These are phyloP conservation scores for Nannochloris sp. DNA, from an alignment of 139 green algal genomes.

Conservation along the genomic window DNA sequence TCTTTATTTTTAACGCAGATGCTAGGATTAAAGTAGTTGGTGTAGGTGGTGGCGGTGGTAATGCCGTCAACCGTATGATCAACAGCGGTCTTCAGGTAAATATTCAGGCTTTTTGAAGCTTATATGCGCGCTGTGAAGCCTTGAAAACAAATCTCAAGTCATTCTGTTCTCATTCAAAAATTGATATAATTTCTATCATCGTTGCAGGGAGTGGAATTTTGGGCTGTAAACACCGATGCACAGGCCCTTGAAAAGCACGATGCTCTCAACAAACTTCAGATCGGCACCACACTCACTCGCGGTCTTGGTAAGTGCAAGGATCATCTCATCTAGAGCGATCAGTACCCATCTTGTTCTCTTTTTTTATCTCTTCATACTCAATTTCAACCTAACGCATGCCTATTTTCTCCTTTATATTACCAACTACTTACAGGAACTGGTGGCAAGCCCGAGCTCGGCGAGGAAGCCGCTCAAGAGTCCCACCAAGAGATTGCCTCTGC, in stretches of 20 bases:
- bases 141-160: too few species aligned
- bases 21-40: slow-evolving; percentile 90
- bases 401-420: not conserved
- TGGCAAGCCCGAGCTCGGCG: slow-evolving; percentile 84
- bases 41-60: slow-evolving; percentile 88
- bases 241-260: slow-evolving; percentile 84
- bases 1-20: slow-evolving; percentile 47
- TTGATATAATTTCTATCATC: too few species aligned
- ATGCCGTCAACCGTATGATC: slow-evolving; percentile 98
- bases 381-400: not conserved
- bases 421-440: slow-evolving; percentile 49
- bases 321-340: not conserved
- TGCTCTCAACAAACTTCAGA: slow-evolving; percentile 85
- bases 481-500: slow-evolving; percentile 55
- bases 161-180: too few species aligned
- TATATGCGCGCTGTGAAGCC: too few species aligned
- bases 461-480: slow-evolving; percentile 82
- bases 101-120: not conserved
- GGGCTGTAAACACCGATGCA: slow-evolving; percentile 93
- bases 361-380: not conserved
- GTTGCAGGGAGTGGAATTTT: slow-evolving; percentile 90
- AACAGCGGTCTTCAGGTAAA: slow-evolving; percentile 69
- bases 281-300: slow-evolving; percentile 81
- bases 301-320: slow-evolving; percentile 64
- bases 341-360: not conserved